Evolutionary conservation across 2,329 filamentous ascomycete species (phyloP), one percentile per base, ranked within the genome.

Genomic region (Alternaria conjuncta): DNA sequence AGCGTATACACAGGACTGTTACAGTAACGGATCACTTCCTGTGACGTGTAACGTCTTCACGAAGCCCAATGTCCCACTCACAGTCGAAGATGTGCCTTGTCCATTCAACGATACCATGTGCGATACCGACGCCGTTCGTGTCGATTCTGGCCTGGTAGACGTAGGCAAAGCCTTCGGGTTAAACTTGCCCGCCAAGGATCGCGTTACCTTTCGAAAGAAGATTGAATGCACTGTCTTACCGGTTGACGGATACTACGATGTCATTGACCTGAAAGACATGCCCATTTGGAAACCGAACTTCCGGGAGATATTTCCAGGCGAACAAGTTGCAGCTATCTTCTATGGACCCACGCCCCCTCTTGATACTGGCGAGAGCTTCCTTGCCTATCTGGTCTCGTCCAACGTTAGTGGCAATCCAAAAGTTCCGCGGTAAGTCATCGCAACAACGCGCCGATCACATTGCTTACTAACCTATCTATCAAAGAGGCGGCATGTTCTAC

Each of bases 31-130:
- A 5, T 21, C 47, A 9, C 47, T 50, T 13, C 47, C 47, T 20
- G n/a, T 9, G 6, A 8, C 7, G 3, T 50, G 47, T 4, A 50
- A 43, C 25, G 49, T 50, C 18, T 57, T 64, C 45, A 49, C 56
- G 9, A 20, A 57, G 4, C 36, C 51, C 18, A 57, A 57, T 12
- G 32, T 61, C 5, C 54, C 58, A 18, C 23, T 63, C 11, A 25
- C 23, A 6, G 36, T 50, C n/a, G 45, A 56, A n/a, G 23, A 46
- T 3, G 28, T 28, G 4, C 49, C 26, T 28, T 64, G 61, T 15
- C 61, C 61, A 4, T 64, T 64, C 58, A 36, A 59, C 20, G 57
- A 54, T n/a, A 51, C 51, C 36, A 59, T 64, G 23, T 64, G 62
- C 41, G 60, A 50, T 44, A 47, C 36, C 26, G 13, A 46, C 47